phyloP scores from a whole-genome alignment of 352 stramenopile species.

The Blastocystis sp. region DNA sequence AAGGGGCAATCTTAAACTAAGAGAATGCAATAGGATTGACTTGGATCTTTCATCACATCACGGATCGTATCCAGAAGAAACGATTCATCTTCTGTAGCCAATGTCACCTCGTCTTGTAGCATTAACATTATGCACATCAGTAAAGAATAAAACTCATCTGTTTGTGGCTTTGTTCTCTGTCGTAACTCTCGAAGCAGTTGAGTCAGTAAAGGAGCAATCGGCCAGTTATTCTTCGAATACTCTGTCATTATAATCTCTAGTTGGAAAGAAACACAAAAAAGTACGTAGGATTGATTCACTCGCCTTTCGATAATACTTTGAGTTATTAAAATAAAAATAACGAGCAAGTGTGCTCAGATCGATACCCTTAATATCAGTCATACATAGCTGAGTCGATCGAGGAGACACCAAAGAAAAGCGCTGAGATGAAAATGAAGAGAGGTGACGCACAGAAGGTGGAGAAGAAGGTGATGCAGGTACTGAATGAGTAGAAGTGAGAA shows the following conservation, averaged over 20 bases:
- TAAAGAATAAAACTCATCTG: constrained; percentile 8
- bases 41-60: not conserved
- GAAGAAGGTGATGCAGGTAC: not conserved
- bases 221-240: constrained; percentile 1
- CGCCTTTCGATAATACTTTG: not conserved
- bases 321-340: not conserved
- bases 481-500: not conserved
- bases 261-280: not conserved
- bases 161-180: not conserved
- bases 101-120: not conserved
- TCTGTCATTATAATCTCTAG: not conserved
- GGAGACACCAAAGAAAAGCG: not conserved
- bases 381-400: not conserved
- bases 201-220: not conserved
- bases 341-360: not conserved
- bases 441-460: not conserved
- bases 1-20: not conserved
- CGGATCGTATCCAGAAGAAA: not conserved
- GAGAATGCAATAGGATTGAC: not conserved
- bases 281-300: not conserved
- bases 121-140: not conserved
- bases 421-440: not conserved
- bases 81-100: not conserved
- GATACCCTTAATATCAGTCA: not conserved
- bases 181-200: not conserved